Conservation (phyloP, 805 yeast species). For the Torulaspora gathmanii region DNA sequence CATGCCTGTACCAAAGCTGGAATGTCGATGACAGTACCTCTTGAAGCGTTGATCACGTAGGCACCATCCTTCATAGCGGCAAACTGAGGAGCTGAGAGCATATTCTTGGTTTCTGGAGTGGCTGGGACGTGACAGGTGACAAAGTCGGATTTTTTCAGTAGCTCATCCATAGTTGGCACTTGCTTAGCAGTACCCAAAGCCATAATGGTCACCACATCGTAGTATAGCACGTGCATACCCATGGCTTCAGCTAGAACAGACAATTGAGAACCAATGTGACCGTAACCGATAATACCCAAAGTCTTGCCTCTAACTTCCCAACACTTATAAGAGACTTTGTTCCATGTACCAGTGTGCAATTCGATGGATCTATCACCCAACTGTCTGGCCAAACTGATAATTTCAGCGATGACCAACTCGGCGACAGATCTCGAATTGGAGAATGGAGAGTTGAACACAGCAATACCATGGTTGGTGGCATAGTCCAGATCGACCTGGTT, state of each 20-base stretch:
- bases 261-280: conserved; percentile 96
- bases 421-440: conserved; percentile 98
- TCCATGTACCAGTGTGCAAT: conserved; percentile 96
- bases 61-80: conserved; percentile 96
- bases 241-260: conserved; percentile 95
- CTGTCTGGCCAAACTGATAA: conserved; percentile 92
- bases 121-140: conserved; percentile 94
- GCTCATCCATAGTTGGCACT: conserved; percentile 77
- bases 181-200: conserved; percentile 95
- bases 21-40: conserved; percentile 97
- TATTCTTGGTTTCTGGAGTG: conserved; percentile 83
- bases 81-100: conserved; percentile 85
- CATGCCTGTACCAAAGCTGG: conserved; percentile 89
- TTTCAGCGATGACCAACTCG: conserved; percentile 92
- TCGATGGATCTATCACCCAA: conserved; percentile 94
- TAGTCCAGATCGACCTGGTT: conserved; percentile 91
- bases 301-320: conserved; percentile 99
- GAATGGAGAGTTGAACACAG: conserved; percentile 97
- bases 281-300: conserved; percentile 93
- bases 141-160: conserved; percentile 77
- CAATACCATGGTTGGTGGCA: conserved; percentile 90
- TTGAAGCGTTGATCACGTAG: conserved; percentile 89
- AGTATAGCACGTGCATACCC: conserved; percentile 95
- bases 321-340: conserved; percentile 88
- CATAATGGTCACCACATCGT: conserved; percentile 91